Percentiles rank a stretch among this genome's conserved stretches.
phyloP scores from a whole-genome alignment of 306 rosid species.

The Acacia confusa region DNA sequence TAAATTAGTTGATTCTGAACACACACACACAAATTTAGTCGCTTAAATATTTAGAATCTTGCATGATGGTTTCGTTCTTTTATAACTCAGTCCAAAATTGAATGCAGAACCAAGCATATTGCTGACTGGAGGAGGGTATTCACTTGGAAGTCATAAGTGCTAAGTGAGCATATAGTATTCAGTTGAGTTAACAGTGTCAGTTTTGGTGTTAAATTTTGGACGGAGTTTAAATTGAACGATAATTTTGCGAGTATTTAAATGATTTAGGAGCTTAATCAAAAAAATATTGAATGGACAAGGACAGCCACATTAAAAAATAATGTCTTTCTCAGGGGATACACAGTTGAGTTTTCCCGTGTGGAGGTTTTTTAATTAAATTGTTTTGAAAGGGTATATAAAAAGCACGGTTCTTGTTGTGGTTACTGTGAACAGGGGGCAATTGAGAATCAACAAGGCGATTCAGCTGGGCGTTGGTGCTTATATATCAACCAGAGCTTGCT shows the following conservation, averaged over 20 bases:
- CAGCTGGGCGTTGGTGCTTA: neutral
- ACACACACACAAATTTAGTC: neutral
- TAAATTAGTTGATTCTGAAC: neutral
- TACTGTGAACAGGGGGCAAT: constrained; percentile 24
- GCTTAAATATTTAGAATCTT: neutral
- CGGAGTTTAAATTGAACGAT: neutral
- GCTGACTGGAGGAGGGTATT: neutral
- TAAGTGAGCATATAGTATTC: neutral
- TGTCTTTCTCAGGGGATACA: no score
- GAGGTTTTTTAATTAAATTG: no score
- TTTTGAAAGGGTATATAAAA: neutral
- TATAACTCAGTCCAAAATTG: neutral
- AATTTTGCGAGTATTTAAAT: neutral
- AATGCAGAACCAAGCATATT: neutral
- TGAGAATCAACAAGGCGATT: neutral
- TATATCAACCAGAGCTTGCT: neutral
- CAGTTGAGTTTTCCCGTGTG: no score
- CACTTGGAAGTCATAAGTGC: neutral
- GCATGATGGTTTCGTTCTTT: neutral
- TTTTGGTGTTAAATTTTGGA: neutral
- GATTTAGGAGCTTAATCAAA: neutral
- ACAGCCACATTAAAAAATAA: no score
- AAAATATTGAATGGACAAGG: no score
- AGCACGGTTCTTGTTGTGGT: neutral
- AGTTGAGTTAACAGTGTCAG: neutral